Percentiles rank a stretch among this genome's conserved stretches.
Conservation (phyloP, 306 rosid species). For the Prinsepia uniflora region DNA sequence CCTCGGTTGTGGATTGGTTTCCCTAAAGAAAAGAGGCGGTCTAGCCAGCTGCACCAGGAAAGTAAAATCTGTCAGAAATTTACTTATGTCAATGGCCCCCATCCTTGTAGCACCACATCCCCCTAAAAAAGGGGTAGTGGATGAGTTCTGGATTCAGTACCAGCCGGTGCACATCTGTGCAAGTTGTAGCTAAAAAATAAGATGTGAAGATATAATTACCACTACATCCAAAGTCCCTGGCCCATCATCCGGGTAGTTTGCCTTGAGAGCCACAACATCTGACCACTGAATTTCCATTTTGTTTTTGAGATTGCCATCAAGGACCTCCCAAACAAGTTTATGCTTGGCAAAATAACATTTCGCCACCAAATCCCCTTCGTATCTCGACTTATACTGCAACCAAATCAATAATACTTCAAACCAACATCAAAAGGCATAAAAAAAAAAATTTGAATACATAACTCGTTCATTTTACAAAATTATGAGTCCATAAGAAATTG, state of each 20-base stretch:
- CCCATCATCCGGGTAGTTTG: conserved; percentile 68
- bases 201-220: conserved; percentile 29
- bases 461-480: background rate
- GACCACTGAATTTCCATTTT: conserved; percentile 95
- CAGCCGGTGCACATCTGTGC: too few species aligned
- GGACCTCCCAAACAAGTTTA: conserved; percentile 90
- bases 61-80: background rate
- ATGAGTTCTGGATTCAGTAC: too few species aligned
- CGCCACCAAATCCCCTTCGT: conserved; percentile 83
- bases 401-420: conserved; percentile 4
- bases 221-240: conserved; percentile 65
- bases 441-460: background rate
- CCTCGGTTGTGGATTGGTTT: conserved; percentile 87
- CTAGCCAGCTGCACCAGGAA: conserved; percentile 56
- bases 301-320: conserved; percentile 83
- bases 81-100: too few species aligned
- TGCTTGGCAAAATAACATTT: conserved; percentile 88
- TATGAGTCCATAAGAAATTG: background rate
- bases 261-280: conserved; percentile 73
- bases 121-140: too few species aligned
- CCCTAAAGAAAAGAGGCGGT: conserved; percentile 79
- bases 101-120: too few species aligned
- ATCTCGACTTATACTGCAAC: conserved; percentile 70
- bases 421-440: background rate
- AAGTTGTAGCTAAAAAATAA: background rate